Base-by-base conservation (phyloP, 306 rosid species). In the Cicer arietinum region DNA sequence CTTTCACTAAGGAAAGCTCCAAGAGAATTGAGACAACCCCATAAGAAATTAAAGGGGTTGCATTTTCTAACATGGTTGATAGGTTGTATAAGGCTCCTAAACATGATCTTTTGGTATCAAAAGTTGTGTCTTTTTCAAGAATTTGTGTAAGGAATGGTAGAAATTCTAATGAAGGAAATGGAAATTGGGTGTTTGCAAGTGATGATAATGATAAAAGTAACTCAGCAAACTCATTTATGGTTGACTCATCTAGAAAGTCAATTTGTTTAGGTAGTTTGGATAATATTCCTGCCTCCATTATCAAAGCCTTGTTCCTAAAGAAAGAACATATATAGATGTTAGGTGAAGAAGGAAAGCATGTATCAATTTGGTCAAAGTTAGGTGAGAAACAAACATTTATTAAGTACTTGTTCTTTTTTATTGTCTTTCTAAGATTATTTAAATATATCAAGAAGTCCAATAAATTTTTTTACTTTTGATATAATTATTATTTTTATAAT, bases 251-350 rank as follows among this genome's bases (percentile, higher is more conserved):
- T 47, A 84, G 44, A 76, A 41, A 74, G 68, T 81, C 90, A 60
- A 88, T 58, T 71, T 75, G 83, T 58, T 79, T 88, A 20, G 96
- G 94, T 60, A 93, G 80, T 65, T 86, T 87, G 77, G 87, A 84
- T 41, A 93, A 77, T 75, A 93, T 81, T 83, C 94, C 96, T 78
- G 94, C 94, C 82, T 87, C 97, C 85, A 91, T 87, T 81, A 88
- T 88, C 74, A 91, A 80, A 65, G 96, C 89, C 81, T 91, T 93
- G 89, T 88, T 91, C 90, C 98, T 93, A 89, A 81, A 75, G 75
- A 66, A 52, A 77, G 7, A 35, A 80, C 7, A 60, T 39, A 71
- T 56, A 73, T 30, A 30, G 35, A 30, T 10, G 68, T 86, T 25
- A 77, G 81, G 62, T 39, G 56, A n/a, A 52, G 47, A 77, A 56